phyloP scores from a whole-genome alignment of 306 rosid species.

The Prosopis cineraria region DNA sequence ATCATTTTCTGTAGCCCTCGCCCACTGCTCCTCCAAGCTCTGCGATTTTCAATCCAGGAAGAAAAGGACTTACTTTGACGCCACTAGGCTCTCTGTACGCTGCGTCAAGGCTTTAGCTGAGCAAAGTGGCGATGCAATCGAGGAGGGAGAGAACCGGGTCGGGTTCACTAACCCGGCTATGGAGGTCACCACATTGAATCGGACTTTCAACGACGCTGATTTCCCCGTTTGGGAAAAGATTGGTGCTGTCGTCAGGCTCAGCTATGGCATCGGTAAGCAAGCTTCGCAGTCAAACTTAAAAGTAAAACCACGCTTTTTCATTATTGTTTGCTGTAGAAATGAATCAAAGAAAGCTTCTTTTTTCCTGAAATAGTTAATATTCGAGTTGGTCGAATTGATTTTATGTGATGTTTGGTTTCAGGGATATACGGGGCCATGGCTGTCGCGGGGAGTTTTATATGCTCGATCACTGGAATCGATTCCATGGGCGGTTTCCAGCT shows the following conservation, averaged over 20 bases:
- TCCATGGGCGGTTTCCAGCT: constrained; percentile 83
- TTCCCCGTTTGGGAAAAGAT: constrained; percentile 96
- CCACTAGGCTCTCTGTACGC: constrained; percentile 35
- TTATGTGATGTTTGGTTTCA: constrained; percentile 36
- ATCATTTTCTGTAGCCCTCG: constrained; percentile 11
- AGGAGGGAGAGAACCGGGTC: constrained; percentile 46
- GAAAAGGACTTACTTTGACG: constrained; percentile 37
- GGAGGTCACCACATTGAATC: constrained; percentile 88
- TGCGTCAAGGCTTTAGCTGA: constrained; percentile 70
- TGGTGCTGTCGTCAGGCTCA: constrained; percentile 93
- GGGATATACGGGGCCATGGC: constrained; percentile 99
- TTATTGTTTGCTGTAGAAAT: constrained; percentile 10
- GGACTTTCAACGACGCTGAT: constrained; percentile 67
- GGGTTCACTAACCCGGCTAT: constrained; percentile 75
- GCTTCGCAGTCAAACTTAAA: constrained; percentile 1
- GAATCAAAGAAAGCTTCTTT: neutral
- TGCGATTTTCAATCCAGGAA: constrained; percentile 25
- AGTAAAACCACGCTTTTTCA: neutral
- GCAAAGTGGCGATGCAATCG: constrained; percentile 58
- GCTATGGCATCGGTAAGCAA: constrained; percentile 85
- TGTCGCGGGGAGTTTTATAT: constrained; percentile 80
- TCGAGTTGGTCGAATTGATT: neutral
- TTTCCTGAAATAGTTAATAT: neutral
- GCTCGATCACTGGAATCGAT: constrained; percentile 85
- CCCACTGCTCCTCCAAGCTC: constrained; percentile 4